Evolutionary conservation across 352 stramenopile genomes (phyloP), one percentile per base, ranked within the genome.

Genomic region (Phytopythium ostracodes): DNA sequence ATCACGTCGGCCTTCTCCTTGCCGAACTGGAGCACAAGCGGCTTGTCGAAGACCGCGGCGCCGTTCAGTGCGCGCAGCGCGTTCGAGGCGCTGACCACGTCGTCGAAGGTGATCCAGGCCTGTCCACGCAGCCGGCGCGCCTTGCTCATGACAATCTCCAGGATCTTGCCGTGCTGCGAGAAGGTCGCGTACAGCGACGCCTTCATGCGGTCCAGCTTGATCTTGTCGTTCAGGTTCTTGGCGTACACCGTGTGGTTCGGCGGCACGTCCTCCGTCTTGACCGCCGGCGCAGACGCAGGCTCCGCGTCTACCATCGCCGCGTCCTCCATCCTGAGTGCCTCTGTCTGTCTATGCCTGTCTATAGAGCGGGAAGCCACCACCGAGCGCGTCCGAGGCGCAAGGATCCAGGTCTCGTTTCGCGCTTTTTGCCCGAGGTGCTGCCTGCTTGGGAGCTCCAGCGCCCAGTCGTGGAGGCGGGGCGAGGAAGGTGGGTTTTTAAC

Each of bases 151-250:
- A 96, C 77, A 63, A 97, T 92, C 75, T 97, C 86, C 22, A 97
- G 70, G 67, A 98, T 89, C 77, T 96, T 97, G 63, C 92, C 92
- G 70, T 97, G 91, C 70, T 95, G 84, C 60, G 88, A 96, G 66
- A 98, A 96, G 56, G 85, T 81, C 67, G 83, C 73, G 73, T 98
- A 97, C 11, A 98, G 75, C 27, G 83, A 73, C 47, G 88, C 90
- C 74, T 97, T 98, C 68, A 97, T 85, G 58, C 83, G 83, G 25
- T 95, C 80, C 59, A 84, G 73, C 73, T 98, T 98, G 77, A 97
- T 96, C 76, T 98, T 97, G 69, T 98, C 92, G 56, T 97, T 97
- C 47, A 97, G 77, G 75, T 98, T 98, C 71, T 96, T 94, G 49
- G 97, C 63, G 72, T 98, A 98, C n/a, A 98, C 73, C 58, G 91